Base-by-base conservation (phyloP, 148 eudicot species). In the Fallopia convolvulus region DNA sequence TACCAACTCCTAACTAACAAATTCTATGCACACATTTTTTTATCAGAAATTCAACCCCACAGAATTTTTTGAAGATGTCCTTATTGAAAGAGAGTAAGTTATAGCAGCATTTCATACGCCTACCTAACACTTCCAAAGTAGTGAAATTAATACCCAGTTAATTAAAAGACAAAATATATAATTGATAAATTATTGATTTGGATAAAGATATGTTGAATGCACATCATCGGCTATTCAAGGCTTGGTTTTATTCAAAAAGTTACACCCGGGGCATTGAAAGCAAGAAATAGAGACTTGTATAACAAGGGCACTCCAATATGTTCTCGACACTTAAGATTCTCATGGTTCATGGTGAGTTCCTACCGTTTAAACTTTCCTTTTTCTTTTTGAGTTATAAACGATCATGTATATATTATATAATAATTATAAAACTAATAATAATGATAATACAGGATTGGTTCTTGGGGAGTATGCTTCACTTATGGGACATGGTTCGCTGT, bases 401-500 rank as follows among this genome's bases (percentile, higher is more conserved):
- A 26, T 26, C 30, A 26, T 26, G 30, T 26, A 26, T 26, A 26
- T 26, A 26, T 26, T 26, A 26, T 26, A 26, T 26, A 26, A 26
- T 26, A 26, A 26, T 26, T 26, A 26, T 26, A 26, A 26, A 26
- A 26, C 30, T 26, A 26, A 26, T 26, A 26, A 26, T 26, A 11
- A 17, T 39, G 58, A 21, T 13, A 33, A 41, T 26, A 26, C 76
- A 87, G 90, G 90, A 80, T 81, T 47, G 93, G 93, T 33, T 83
- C 84, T 72, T 89, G 92, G 90, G 93, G 85, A 7, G 83, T 88
- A 6, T 86, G 93, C 81, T 90, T 72, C 68, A 89, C 88, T 3
- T 89, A 89, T 75, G 93, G 86, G 40, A 79, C 89, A 72, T 89
- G 93, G 93, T 89, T 87, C 75, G 93, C 83, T 5, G 81, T 88